Percentiles rank a stretch among this genome's conserved stretches.
Conservation (phyloP, 2,329 filamentous ascomycete genomes). For the Arthrobotrys iridis region DNA sequence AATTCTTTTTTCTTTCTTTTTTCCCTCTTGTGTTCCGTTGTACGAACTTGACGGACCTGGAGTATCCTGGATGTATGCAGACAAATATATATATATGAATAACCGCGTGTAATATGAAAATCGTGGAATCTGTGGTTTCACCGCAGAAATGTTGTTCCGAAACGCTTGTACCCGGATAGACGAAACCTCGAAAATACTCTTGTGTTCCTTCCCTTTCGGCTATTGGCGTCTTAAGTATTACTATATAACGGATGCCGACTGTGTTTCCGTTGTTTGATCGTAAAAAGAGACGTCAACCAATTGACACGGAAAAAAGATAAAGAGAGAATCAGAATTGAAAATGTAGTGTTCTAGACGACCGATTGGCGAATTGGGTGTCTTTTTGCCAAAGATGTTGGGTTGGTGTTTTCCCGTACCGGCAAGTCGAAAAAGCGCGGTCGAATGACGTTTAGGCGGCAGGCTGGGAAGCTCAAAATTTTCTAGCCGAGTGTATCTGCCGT, state of each 20-base stretch:
- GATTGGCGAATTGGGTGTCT: not conserved
- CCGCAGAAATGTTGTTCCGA: not conserved
- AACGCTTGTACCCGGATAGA: not conserved
- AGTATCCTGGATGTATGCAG: not conserved
- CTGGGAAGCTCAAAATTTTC: constrained; percentile 22
- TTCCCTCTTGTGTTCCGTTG: not conserved
- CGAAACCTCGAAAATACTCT: not conserved
- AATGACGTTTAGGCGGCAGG: constrained; percentile 42
- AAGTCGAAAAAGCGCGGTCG: not conserved
- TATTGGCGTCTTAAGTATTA: not conserved
- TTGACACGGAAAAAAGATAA: not conserved
- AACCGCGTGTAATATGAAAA: not conserved
- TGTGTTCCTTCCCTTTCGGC: not conserved
- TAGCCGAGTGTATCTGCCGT: constrained; percentile 52
- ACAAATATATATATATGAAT: not conserved
- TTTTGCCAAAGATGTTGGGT: not conserved
- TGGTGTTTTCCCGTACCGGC: not conserved
- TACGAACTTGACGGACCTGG: not conserved
- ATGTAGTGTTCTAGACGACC: not conserved
- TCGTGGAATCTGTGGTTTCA: not conserved
- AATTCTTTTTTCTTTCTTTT: no score
- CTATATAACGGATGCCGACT: no score
- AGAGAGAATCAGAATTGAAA: no score
- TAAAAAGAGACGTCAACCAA: not conserved
- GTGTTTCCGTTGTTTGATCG: not conserved